A percentile compares a stretch with the other conserved stretches of the same genome.
Conservation (phyloP, 129 eudicot species). For the Helianthus tuberosus region DNA sequence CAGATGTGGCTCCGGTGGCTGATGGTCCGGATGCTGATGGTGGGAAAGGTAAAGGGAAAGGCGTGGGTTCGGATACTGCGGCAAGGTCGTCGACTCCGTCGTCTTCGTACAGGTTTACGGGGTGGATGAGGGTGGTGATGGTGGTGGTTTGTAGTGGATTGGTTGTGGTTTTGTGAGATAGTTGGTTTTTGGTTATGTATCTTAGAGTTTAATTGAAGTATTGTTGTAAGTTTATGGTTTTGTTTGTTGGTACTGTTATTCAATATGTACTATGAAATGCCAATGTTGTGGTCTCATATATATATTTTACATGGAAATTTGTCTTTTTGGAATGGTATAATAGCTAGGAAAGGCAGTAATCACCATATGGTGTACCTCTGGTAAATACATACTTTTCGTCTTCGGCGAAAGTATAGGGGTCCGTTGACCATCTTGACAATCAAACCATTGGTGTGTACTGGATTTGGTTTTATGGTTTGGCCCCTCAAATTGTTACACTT, state of each 20-base stretch:
- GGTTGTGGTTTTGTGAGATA: conserved; percentile 33
- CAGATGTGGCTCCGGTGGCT: conserved; percentile 50
- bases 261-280: no score
- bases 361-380: no score
- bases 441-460: no score
- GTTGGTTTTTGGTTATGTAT: not conserved
- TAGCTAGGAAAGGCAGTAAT: no score
- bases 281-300: no score
- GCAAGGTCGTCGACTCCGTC: conserved; percentile 26
- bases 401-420: no score
- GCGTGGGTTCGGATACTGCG: conserved; percentile 13
- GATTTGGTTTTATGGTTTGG: no score
- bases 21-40: conserved; percentile 51
- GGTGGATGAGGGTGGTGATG: conserved; percentile 34
- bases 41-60: conserved; percentile 27
- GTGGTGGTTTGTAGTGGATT: conserved; percentile 39
- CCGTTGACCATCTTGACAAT: no score
- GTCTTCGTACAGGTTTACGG: conserved; percentile 23
- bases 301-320: no score
- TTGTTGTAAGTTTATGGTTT: not conserved
- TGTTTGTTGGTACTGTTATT: not conserved
- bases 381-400: no score
- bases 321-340: no score
- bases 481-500: no score
- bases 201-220: not conserved